Conservation (phyloP, 495 filamentous ascomycete genomes). For the Evernia prunastri region DNA sequence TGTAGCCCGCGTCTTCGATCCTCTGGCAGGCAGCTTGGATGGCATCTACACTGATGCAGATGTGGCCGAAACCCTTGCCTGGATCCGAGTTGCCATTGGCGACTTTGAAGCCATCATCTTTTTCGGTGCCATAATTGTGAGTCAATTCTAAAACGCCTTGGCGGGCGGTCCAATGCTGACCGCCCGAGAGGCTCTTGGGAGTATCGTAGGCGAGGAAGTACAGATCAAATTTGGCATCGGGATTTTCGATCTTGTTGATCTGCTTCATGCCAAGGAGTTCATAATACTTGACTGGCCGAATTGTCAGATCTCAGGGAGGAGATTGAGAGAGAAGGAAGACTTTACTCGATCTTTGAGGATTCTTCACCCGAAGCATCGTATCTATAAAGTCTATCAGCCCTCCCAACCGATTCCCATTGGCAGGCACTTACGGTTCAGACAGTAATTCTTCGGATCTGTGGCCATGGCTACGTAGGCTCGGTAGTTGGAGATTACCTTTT, state of each 20-base stretch:
- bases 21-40: conserved; percentile 82
- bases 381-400: conserved; percentile 28
- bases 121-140: conserved; percentile 95
- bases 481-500: background rate
- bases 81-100: conserved; percentile 88
- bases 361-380: conserved; percentile 85
- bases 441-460: conserved; percentile 72
- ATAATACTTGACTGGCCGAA: conserved; percentile 75
- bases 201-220: conserved; percentile 77
- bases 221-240: conserved; percentile 82
- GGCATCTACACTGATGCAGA: conserved; percentile 82
- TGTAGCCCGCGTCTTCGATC: conserved; percentile 81
- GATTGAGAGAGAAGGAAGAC: background rate
- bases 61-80: conserved; percentile 81
- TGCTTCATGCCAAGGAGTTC: conserved; percentile 84
- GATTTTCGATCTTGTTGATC: conserved; percentile 65
- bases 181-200: conserved; percentile 52
- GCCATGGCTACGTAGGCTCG: conserved; percentile 52
- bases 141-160: conserved; percentile 89
- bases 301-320: background rate
- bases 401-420: background rate
- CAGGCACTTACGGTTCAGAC: conserved; percentile 63
- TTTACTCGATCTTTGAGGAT: conserved; percentile 72
- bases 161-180: conserved; percentile 68
- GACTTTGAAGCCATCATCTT: conserved; percentile 72